phyloP scores from a whole-genome alignment of 2,329 filamentous ascomycete species.

The Penicillium digitatum region DNA sequence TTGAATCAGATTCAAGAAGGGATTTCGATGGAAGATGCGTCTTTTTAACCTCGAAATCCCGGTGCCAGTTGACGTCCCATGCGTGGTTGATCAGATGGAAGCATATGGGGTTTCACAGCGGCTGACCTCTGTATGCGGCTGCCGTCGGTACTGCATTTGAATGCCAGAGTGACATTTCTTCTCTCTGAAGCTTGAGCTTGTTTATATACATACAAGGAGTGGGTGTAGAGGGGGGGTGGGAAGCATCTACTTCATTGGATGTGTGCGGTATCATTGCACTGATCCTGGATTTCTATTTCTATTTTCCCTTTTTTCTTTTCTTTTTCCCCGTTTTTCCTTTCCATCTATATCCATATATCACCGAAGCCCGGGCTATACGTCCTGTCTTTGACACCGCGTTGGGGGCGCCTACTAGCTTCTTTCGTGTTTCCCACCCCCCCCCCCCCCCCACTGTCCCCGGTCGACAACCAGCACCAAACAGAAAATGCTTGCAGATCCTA shows the following conservation, averaged over 20 bases:
- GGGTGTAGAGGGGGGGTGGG: neutral
- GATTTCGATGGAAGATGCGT: constrained; percentile 3
- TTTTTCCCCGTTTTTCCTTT: neutral
- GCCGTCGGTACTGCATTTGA: constrained; percentile 29
- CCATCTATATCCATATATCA: constrained; percentile 4
- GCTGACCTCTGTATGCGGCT: constrained; percentile 36
- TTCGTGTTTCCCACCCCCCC: neutral
- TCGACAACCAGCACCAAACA: neutral
- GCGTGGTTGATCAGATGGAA: constrained; percentile 36
- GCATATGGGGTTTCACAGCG: constrained; percentile 37
- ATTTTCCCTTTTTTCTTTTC: constrained; percentile 1
- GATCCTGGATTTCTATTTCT: constrained; percentile 3
- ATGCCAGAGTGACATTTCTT: constrained; percentile 28
- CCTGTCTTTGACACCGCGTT: neutral
- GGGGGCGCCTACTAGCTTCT: neutral
- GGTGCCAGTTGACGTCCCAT: constrained; percentile 21
- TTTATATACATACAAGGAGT: constrained; percentile 18
- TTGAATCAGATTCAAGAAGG: neutral
- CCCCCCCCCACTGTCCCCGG: no score
- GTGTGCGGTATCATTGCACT: neutral
- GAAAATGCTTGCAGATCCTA: constrained; percentile 29
- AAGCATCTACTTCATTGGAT: constrained; percentile 11
- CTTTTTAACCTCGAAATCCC: constrained; percentile 6
- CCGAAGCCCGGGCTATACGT: neutral
- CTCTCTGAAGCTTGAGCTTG: constrained; percentile 20